Conservation (phyloP, 2,329 filamentous ascomycete species). For the Alternaria conjuncta region DNA sequence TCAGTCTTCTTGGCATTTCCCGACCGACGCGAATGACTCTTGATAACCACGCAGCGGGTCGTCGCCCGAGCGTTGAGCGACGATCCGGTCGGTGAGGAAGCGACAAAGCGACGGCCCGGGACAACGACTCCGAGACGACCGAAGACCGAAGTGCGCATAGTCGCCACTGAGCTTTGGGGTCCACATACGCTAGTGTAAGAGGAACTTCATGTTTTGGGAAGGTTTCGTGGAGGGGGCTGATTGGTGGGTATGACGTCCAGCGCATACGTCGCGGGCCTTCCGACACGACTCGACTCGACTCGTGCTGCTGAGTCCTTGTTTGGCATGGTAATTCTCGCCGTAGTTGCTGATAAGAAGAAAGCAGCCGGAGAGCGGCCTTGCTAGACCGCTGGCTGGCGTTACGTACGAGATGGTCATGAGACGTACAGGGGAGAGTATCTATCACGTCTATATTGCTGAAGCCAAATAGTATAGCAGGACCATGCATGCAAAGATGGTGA, state of each 20-base stretch:
- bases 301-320: too few species aligned
- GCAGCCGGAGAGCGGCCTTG: not conserved
- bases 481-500: too few species aligned
- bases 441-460: too few species aligned
- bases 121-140: not conserved
- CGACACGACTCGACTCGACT: not conserved
- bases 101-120: not conserved
- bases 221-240: not conserved
- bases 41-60: slow-evolving; percentile 10
- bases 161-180: not conserved
- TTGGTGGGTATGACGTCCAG: not conserved
- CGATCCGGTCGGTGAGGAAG: slow-evolving; percentile 11
- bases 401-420: not conserved
- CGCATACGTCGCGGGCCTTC: not conserved
- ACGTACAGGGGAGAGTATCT: too few species aligned
- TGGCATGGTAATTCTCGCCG: not conserved
- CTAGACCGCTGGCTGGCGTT: not conserved
- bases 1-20: slow-evolving; percentile 8
- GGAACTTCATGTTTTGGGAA: not conserved
- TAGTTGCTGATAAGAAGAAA: not conserved
- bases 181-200: not conserved
- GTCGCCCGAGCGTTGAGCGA: slow-evolving; percentile 14
- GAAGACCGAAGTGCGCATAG: not conserved
- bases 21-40: not conserved
- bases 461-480: too few species aligned